Percentiles rank a stretch among this genome's conserved stretches.
phyloP scores from a whole-genome alignment of 1,284 basidiomycete genomes.

The Trichosporon asahii region DNA sequence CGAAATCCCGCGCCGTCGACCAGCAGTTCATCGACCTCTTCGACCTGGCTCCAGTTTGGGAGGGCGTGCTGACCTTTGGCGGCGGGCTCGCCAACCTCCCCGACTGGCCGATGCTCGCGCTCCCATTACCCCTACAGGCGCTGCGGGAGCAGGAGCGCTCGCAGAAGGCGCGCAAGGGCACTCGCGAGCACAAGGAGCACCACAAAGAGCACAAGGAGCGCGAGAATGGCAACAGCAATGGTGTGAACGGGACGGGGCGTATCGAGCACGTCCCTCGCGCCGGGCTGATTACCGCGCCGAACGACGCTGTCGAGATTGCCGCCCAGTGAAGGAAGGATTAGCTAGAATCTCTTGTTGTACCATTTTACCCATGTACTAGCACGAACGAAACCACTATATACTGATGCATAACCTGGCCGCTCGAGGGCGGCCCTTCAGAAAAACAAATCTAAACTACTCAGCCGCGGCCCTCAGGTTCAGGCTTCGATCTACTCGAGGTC shows the following conservation, averaged over 20 bases:
- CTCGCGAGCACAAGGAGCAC: conserved; percentile 1
- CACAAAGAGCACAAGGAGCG: background rate
- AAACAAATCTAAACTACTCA: background rate
- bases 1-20: conserved; percentile 57
- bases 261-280: conserved; percentile 1
- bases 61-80: conserved; percentile 31
- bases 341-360: conserved; percentile 1
- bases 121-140: conserved; percentile 26
- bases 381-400: conserved; percentile 8
- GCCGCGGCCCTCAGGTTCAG: background rate
- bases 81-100: conserved; percentile 43
- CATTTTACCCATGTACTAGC: conserved; percentile 1
- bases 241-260: background rate
- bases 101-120: conserved; percentile 40
- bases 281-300: background rate
- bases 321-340: conserved; percentile 7
- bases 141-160: conserved; percentile 18
- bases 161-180: conserved; percentile 12
- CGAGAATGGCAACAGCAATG: background rate
- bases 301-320: conserved; percentile 15
- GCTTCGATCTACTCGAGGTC: conserved; percentile 43
- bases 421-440: background rate
- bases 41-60: conserved; percentile 44
- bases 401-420: background rate
- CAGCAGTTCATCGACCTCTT: conserved; percentile 59